Evolutionary conservation across 2,329 filamentous ascomycete genomes (phyloP).

Genomic region (Ophiosphaerella narmari): DNA sequence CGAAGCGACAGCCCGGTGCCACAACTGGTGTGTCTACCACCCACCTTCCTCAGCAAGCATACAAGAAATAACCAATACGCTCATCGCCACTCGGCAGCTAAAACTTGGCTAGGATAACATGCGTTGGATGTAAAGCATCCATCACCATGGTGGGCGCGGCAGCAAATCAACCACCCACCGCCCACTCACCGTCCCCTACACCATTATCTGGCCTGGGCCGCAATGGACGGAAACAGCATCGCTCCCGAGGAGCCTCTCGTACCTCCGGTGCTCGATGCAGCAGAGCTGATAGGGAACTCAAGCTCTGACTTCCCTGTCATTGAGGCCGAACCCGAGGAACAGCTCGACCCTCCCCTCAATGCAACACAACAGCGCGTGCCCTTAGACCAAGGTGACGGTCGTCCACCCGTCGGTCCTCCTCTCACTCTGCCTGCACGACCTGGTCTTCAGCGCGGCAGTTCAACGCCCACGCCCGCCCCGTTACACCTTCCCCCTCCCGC

Average conservation of each 20-base stretch:
- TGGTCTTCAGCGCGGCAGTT: slow-evolving; percentile 47
- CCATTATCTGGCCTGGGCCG: slow-evolving; percentile 15
- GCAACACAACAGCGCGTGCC: slow-evolving; percentile 43
- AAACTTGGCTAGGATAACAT: slow-evolving; percentile 12
- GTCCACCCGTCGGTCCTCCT: slow-evolving; percentile 22
- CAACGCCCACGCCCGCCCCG: slow-evolving; percentile 46
- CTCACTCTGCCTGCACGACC: slow-evolving; percentile 43
- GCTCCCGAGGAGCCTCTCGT: slow-evolving; percentile 35
- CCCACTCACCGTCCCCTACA: slow-evolving; percentile 11
- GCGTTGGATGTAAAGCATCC: slow-evolving; percentile 21
- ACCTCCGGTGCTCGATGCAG: slow-evolving; percentile 44
- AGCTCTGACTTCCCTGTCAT: slow-evolving; percentile 37
- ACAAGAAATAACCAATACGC: neutral
- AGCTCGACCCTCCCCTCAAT: slow-evolving; percentile 43
- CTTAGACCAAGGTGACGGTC: slow-evolving; percentile 27
- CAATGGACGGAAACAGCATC: slow-evolving; percentile 34
- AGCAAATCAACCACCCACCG: slow-evolving; percentile 13
- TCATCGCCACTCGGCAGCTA: neutral
- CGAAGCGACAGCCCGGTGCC: slow-evolving; percentile 13
- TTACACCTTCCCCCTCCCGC: slow-evolving; percentile 52
- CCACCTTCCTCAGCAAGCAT: slow-evolving; percentile 10
- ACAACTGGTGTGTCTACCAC: slow-evolving; percentile 11
- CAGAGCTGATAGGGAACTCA: slow-evolving; percentile 41
- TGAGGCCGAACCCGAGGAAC: slow-evolving; percentile 36
- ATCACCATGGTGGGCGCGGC: slow-evolving; percentile 30